Evolutionary conservation across 129 eudicot genomes (phyloP), one percentile per base, ranked within the genome.

Genomic region (Tagetes patula): DNA sequence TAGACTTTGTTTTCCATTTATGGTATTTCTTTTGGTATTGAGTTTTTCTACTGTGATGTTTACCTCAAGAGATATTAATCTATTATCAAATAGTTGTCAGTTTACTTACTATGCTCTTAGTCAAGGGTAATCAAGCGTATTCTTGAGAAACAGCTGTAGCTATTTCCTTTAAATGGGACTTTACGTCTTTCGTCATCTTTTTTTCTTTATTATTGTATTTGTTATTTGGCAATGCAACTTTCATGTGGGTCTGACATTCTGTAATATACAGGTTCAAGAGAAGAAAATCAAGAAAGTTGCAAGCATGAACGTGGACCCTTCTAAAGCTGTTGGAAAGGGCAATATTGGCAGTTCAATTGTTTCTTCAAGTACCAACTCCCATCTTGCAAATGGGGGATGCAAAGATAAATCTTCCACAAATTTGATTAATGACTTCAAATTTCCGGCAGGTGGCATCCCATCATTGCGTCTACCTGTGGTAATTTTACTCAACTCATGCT

Each of bases 391-490:
- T 75, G 98, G 98, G 5, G 87, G 89, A 82, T 70, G 56, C 73
- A 77, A 86, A 53, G 96, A 89, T 48, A 78, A 75, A 74, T 81
- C 89, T 45, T 78, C 72, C 72, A 72, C 54, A 69, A 75, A 72
- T 68, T 84, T 85, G 75, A 80, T 78, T 84, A 75, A 86, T 74
- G 97, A 87, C 68, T 68, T 79, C 55, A 81, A 91, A 68, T 81
- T 89, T 74, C 95, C 98, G 32, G 84, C 95, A 2, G 95, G 89
- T 65, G 98, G 97, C 81, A 84, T 88, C 65, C 75, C 96, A 42
- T 84, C 92, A 10, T 79, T 90, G 48, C 96, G 85, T 62, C 82
- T 94, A 78, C 97, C 98, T 40, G 91, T 90, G 98, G 98, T 94
- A 94, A 83, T 75, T 80, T 88, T 88, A 82, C 87, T 81, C 45